Base-by-base conservation (phyloP, 345 rosid genomes). In the Populus tremula region DNA sequence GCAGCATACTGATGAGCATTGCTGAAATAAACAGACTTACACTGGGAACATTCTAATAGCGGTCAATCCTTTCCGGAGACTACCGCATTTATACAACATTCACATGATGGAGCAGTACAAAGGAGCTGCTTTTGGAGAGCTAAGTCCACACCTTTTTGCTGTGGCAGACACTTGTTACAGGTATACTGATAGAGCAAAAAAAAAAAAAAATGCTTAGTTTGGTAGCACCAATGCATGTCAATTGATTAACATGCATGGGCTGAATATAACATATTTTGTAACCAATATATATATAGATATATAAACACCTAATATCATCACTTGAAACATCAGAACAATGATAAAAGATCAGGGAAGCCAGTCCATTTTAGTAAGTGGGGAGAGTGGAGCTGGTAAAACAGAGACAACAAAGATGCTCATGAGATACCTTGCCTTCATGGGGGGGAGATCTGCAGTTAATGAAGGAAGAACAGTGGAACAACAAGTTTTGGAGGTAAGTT, bases 341-440 rank as follows among this genome's bases (percentile, higher is more conserved):
- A 92, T 86, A 73, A 88, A 89, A 73, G 92, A 92, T 74, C 85
- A 83, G n/a, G 84, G 71, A 79, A 90, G 94, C 85, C 91, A 92
- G 77, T 89, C 96, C 18, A 90, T 88, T 76, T 84, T 89, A 73
- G 89, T 89, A 27, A 94, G 97, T 77, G 98, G 98, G 53, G 97
- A 94, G 83, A 94, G 98, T n/a, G 96, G 98, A 68, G 97, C 98
- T 75, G 96, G 97, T 77, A 94, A 92, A 83, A 94, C 98, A 67
- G 98, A 93, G 84, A 93, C 92, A 33, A 92, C 98, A 64, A 93
- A 93, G 81, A 90, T 91, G 94, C 93, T 92, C 14, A 93, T 93
- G 98, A 86, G 94, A 78, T 93, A 93, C 83, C 91, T 93, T 73
- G 98, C 98, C 68, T 91, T 87, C 86, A 88, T 91, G 92, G 94